Evolutionary conservation across 179 eudicot genomes (phyloP).

Genomic region (Nepenthes alata): DNA sequence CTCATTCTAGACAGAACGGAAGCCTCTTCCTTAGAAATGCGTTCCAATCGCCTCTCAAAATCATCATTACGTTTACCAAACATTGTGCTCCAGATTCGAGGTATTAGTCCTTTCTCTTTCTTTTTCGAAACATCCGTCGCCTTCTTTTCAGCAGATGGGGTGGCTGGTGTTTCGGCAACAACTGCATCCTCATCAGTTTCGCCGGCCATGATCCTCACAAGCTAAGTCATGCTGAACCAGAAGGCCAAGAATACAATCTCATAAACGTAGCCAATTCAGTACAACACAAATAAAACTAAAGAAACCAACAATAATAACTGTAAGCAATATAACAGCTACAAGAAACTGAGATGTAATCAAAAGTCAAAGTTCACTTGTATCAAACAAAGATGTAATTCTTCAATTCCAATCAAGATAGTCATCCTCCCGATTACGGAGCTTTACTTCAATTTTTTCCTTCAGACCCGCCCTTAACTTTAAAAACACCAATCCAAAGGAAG

Average conservation of each 20-base stretch:
- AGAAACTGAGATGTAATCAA: no score
- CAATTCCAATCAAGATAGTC: no score
- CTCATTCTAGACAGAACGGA: slow-evolving; percentile 41
- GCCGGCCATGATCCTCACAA: slow-evolving; percentile 28
- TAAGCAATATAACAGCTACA: no score
- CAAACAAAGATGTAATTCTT: no score
- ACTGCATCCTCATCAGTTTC: slow-evolving; percentile 26
- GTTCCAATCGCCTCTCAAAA: slow-evolving; percentile 50
- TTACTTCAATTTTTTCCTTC: no score
- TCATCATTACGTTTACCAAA: slow-evolving; percentile 48
- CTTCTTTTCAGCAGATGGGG: slow-evolving; percentile 17
- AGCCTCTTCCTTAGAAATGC: slow-evolving; percentile 63
- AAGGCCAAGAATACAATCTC: not conserved
- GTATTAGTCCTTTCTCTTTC: slow-evolving; percentile 42
- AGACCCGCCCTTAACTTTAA: no score
- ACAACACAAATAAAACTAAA: no score
- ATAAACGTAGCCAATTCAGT: no score
- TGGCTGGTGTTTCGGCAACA: slow-evolving; percentile 14
- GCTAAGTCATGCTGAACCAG: not conserved
- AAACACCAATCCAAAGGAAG: no score
- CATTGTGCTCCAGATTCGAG: slow-evolving; percentile 48
- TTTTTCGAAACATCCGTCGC: slow-evolving; percentile 20
- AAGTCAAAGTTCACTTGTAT: no score
- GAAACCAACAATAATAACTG: no score
- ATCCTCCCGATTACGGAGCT: no score